Conservation (phyloP, 75 land plant genomes). For the Cryptomeria japonica region DNA sequence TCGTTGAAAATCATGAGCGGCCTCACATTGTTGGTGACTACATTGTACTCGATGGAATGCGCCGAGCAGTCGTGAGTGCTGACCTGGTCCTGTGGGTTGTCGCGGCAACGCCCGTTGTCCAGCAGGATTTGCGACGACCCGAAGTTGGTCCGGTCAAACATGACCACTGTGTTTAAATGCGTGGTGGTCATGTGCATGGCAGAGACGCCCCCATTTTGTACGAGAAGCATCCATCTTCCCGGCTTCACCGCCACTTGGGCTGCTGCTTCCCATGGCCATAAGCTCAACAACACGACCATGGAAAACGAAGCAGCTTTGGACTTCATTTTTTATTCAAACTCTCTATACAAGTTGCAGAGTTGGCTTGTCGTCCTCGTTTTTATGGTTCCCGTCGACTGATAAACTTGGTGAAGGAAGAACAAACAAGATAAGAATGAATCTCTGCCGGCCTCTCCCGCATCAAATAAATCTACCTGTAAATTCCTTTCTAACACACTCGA, state of each 20-base stretch:
- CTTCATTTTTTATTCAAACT: neutral
- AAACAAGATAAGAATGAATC: neutral
- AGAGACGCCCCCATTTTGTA: conserved; percentile 61
- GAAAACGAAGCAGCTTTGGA: neutral
- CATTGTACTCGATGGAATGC: conserved; percentile 58
- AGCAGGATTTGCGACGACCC: conserved; percentile 58
- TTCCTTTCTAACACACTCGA: too few species aligned
- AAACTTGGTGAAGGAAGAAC: too few species aligned
- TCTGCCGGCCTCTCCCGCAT: neutral
- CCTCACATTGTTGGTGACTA: conserved; percentile 38
- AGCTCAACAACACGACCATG: neutral
- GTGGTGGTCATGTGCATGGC: conserved; percentile 80
- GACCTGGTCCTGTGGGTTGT: conserved; percentile 35
- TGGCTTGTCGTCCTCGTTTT: neutral
- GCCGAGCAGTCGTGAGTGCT: conserved; percentile 66
- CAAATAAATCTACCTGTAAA: neutral
- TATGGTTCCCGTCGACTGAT: too few species aligned
- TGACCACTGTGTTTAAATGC: conserved; percentile 54
- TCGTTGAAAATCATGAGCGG: conserved; percentile 63
- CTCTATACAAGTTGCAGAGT: neutral
- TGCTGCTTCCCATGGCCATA: neutral
- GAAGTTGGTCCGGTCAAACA: conserved; percentile 75
- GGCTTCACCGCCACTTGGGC: neutral
- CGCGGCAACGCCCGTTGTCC: conserved; percentile 39
- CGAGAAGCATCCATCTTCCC: conserved; percentile 57